Conservation (phyloP, 768 basidiomycete species). For the Auricularia sp. region DNA sequence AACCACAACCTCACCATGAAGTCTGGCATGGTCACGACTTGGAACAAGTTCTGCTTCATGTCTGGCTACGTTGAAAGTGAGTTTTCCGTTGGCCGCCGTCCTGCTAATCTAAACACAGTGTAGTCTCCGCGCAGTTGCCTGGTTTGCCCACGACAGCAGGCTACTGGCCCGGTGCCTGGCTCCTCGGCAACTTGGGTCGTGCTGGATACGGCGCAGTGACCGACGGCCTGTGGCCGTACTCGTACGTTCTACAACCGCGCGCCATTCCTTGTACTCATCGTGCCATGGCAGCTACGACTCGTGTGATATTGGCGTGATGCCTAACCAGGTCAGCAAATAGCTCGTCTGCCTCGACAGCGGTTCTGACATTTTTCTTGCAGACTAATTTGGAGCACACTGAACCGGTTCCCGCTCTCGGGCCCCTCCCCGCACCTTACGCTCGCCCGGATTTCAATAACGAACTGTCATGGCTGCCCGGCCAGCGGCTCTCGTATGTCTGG, state of each 20-base stretch:
- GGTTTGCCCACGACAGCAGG: conserved; percentile 42
- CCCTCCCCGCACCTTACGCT: conserved; percentile 34
- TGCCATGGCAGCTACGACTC: conserved; percentile 31
- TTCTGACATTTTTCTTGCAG: neutral
- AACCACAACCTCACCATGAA: conserved; percentile 49
- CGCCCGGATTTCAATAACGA: conserved; percentile 40
- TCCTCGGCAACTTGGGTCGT: conserved; percentile 78
- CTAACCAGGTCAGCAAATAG: conserved; percentile 34
- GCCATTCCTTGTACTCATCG: conserved; percentile 18
- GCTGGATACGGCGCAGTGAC: conserved; percentile 72
- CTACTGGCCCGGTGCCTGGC: conserved; percentile 80
- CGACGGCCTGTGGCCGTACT: conserved; percentile 79
- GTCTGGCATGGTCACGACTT: conserved; percentile 71
- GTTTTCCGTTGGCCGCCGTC: neutral
- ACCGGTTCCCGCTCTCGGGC: conserved; percentile 44
- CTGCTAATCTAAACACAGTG: neutral
- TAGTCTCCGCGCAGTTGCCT: conserved; percentile 44
- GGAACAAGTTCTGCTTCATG: conserved; percentile 72
- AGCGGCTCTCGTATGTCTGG: conserved; percentile 47
- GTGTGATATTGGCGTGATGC: conserved; percentile 51
- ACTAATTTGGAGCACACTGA: conserved; percentile 41
- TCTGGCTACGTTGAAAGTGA: conserved; percentile 52
- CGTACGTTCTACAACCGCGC: conserved; percentile 36
- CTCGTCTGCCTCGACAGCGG: neutral
- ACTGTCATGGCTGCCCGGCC: conserved; percentile 70